Conservation (phyloP, 1,139 yeast genomes). For the Blastobotrys aristatus region DNA sequence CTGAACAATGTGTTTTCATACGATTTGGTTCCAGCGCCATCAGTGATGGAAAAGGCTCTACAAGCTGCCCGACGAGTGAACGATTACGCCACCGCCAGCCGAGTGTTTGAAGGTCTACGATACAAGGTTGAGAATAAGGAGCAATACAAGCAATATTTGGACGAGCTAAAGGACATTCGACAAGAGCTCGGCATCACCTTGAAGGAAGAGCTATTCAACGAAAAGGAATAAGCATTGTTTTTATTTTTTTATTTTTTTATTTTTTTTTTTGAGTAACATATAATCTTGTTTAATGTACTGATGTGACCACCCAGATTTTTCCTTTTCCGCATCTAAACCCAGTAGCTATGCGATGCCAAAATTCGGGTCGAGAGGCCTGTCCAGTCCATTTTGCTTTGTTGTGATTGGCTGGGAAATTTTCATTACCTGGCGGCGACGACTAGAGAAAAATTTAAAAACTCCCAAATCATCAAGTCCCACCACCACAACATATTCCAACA, state of each 20-base stretch:
- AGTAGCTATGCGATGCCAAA: too few species aligned
- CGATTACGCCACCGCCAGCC: conserved; percentile 97
- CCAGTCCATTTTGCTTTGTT: background rate
- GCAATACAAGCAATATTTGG: conserved; percentile 93
- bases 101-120: conserved; percentile 91
- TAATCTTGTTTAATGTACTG: too few species aligned
- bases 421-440: too few species aligned
- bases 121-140: conserved; percentile 91
- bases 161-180: conserved; percentile 88
- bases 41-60: conserved; percentile 91
- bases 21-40: conserved; percentile 98
- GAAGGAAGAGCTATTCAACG: conserved; percentile 78
- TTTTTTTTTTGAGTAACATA: too few species aligned
- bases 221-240: conserved; percentile 13
- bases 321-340: too few species aligned
- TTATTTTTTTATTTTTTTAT: background rate
- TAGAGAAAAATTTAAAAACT: too few species aligned
- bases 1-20: conserved; percentile 96
- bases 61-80: conserved; percentile 98
- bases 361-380: too few species aligned
- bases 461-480: too few species aligned
- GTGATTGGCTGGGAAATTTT: too few species aligned
- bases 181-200: conserved; percentile 88
- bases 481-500: too few species aligned
- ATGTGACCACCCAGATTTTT: too few species aligned